Percentiles rank a stretch among this genome's conserved stretches.
Conservation (phyloP, 345 rosid genomes). For the Pistacia integerrima region DNA sequence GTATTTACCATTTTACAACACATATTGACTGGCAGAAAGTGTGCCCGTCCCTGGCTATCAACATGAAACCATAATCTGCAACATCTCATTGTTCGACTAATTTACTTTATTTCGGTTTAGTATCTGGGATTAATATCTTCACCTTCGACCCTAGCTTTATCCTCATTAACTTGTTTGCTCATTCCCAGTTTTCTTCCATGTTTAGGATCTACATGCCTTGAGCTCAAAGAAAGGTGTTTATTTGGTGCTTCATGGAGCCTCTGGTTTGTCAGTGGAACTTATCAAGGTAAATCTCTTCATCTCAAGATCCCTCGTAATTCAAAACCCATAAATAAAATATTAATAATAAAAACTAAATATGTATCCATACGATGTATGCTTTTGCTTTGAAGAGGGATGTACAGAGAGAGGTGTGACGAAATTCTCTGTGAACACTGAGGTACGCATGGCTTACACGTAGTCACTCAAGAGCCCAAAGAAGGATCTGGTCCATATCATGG, state of each 20-base stretch:
- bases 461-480: constrained; percentile 53
- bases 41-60: not conserved
- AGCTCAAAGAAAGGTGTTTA: constrained; percentile 75
- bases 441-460: constrained; percentile 81
- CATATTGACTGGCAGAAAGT: not conserved
- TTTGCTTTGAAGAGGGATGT: constrained; percentile 50
- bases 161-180: not conserved
- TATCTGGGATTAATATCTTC: not conserved
- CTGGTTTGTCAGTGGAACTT: constrained; percentile 73
- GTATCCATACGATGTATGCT: not conserved
- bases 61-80: no score
- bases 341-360: not conserved
- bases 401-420: constrained; percentile 78
- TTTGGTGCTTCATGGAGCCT: constrained; percentile 96
- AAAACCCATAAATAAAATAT: not conserved
- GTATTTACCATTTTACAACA: not conserved
- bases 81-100: not conserved
- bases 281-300: constrained; percentile 53
- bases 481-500: constrained; percentile 76
- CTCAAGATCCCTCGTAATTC: not conserved
- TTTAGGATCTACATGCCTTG: constrained; percentile 63
- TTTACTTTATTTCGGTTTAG: not conserved
- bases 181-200: constrained; percentile 18
- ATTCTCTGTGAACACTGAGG: constrained; percentile 92
- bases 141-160: no score